Conservation (phyloP, 345 rosid species). For the Bretschneidera sinensis region DNA sequence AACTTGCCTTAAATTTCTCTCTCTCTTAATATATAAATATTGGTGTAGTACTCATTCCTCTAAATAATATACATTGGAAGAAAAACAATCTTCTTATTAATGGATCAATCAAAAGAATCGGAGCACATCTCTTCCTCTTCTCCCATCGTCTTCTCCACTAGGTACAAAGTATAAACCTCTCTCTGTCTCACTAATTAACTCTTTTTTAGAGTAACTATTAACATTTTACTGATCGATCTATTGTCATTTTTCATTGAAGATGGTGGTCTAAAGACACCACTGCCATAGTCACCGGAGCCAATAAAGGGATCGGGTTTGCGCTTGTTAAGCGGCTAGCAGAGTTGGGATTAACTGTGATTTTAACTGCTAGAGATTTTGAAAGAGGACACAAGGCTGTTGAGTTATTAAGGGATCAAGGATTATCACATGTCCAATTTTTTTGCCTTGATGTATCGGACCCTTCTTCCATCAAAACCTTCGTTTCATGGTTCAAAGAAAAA, state of each 20-base stretch:
- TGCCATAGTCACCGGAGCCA: slow-evolving; percentile 82
- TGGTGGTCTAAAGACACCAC: slow-evolving; percentile 79
- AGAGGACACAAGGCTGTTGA: slow-evolving; percentile 54
- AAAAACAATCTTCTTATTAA: no score
- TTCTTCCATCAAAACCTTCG: slow-evolving; percentile 54
- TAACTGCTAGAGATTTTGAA: slow-evolving; percentile 64
- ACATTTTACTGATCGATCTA: no score
- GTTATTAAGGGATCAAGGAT: slow-evolving; percentile 37
- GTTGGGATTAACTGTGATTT: slow-evolving; percentile 56
- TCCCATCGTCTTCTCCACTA: no score
- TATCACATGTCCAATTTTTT: slow-evolving; percentile 32
- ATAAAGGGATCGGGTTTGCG: slow-evolving; percentile 81
- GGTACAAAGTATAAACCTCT: no score
- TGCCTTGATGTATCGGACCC: slow-evolving; percentile 61
- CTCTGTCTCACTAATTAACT: no score
- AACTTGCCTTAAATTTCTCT: no score
- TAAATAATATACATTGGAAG: no score
- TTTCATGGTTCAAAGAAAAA: slow-evolving; percentile 33
- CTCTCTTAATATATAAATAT: no score
- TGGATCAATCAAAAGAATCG: no score
- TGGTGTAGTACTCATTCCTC: no score
- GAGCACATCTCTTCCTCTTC: no score
- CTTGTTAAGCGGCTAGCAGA: slow-evolving; percentile 61
- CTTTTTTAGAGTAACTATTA: no score
- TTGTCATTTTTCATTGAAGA: slow-evolving; percentile 21